Evolutionary conservation across 129 eudicot species (phyloP).

Genomic region (Pulicaria dysenterica): DNA sequence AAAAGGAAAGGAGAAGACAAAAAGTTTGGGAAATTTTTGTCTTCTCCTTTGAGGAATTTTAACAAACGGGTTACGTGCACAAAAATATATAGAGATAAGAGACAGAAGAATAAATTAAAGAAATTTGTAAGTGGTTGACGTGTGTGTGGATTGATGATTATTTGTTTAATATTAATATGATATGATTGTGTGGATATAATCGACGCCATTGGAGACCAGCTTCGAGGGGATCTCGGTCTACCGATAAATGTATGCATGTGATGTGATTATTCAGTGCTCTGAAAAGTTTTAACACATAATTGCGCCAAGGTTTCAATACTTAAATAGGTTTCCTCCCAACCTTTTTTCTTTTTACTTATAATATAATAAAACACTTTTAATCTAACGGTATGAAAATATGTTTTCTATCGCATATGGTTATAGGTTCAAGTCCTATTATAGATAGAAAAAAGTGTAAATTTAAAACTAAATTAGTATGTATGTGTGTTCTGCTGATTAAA

Average conservation of each 20-base stretch:
- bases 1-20: slow-evolving; percentile 29
- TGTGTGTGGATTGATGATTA: slow-evolving; percentile 21
- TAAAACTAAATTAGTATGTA: no score
- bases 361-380: no score
- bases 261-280: not conserved
- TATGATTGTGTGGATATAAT: slow-evolving; percentile 25
- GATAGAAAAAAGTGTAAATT: no score
- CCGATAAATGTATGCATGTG: not conserved
- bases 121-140: not conserved
- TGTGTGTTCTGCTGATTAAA: no score
- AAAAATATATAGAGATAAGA: slow-evolving; percentile 9
- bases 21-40: not conserved
- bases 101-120: not conserved
- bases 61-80: not conserved
- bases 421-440: no score
- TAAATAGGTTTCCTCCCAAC: not conserved
- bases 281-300: not conserved
- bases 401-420: no score
- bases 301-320: not conserved
- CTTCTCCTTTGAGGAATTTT: slow-evolving; percentile 4
- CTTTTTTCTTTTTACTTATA: no score
- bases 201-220: not conserved
- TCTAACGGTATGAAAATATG: no score
- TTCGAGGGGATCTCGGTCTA: slow-evolving; percentile 23
- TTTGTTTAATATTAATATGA: not conserved